Percentiles rank a stretch among this genome's conserved stretches.
These are phyloP conservation scores for Cryptosporidium sp. DNA, from an alignment of 169 alveolate species.

Conservation along the genomic window DNA sequence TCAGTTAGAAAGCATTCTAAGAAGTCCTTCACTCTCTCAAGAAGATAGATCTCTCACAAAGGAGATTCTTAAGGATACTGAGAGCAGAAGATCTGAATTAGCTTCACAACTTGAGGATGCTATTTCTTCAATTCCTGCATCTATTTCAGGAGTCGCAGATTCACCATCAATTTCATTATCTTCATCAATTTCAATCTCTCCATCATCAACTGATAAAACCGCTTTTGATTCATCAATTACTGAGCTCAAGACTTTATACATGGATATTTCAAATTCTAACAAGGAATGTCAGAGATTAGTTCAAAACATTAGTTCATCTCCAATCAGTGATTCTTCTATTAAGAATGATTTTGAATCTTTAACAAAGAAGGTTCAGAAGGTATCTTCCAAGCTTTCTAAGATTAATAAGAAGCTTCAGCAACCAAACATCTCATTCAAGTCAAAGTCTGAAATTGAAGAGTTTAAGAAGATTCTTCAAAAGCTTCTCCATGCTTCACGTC, in stretches of 20 bases:
- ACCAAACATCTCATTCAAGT: conserved; percentile 40
- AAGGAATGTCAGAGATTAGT: conserved; percentile 11
- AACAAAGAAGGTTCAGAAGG: conserved; percentile 18
- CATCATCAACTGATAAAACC: conserved; percentile 20
- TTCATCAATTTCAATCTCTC: conserved; percentile 39
- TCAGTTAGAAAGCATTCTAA: conserved; percentile 35
- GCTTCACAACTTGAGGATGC: conserved; percentile 41
- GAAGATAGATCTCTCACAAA: conserved; percentile 52
- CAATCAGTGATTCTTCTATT: conserved; percentile 43
- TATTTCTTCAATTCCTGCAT: conserved; percentile 1
- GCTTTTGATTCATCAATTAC: conserved; percentile 22
- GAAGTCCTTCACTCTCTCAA: conserved; percentile 53
- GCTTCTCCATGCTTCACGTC: conserved; percentile 20
- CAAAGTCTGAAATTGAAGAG: conserved; percentile 35
- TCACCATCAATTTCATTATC: conserved; percentile 16
- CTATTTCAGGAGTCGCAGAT: conserved; percentile 1
- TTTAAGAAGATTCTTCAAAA: conserved; percentile 18
- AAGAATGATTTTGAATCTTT: conserved; percentile 56
- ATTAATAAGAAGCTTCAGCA: conserved; percentile 46
- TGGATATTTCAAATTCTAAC: conserved; percentile 38
- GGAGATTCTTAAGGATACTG: conserved; percentile 40
- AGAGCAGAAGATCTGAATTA: conserved; percentile 18
- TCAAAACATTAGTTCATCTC: neutral
- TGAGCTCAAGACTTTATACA: conserved; percentile 16
- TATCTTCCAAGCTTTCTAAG: conserved; percentile 11